Evolutionary conservation across 768 basidiomycete species (phyloP), one percentile per base, ranked within the genome.

Genomic region (Tubosaeta sp.): DNA sequence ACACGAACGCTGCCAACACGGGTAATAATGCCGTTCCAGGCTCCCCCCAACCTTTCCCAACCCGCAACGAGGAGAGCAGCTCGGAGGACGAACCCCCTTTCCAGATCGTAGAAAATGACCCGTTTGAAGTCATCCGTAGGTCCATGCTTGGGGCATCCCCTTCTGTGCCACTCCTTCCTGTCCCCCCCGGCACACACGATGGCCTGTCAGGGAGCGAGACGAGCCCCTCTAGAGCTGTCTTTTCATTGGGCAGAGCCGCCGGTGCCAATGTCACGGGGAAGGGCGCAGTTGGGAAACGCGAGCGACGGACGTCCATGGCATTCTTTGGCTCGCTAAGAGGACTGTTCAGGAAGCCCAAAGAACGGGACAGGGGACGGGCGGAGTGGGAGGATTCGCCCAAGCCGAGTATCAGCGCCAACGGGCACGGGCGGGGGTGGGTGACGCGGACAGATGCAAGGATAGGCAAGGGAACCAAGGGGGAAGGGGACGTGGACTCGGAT

Each of bases 281-380:
- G 16, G 39, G 39, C n/a, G n/a, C n/a, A n/a, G n/a, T n/a, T 5
- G 37, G 27, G 10, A 51, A 48, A 43, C 64, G 66, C 27, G 59
- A 64, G 35, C 66, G 58, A 1, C 51, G 41, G 1, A 42, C 56
- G 0, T 70, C 68, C 16, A 49, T 54, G 26, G 53, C 56, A 1
- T 60, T 68, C 31, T 58, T 68, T 4, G 60, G 68, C 3, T 65
- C 67, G 4, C 42, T 68, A 5, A 60, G 59, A 0, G 64, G 66
- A 13, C 50, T 68, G 5, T 68, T 68, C 46, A 56, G 56, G 17
- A 68, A 59, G 43, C 60, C 59, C 1, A 59, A 54, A 26, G 60
- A 56, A 9, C 47, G 57, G 25, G 51, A 29, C 2, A n/a, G 37
- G 19, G 1, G 13, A 14, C 25, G 25, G 11, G 32, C 16, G 0